Evolutionary conservation across 495 filamentous ascomycete species (phyloP), one percentile per base, ranked within the genome.

Genomic region (Hypoxylon intermedium): DNA sequence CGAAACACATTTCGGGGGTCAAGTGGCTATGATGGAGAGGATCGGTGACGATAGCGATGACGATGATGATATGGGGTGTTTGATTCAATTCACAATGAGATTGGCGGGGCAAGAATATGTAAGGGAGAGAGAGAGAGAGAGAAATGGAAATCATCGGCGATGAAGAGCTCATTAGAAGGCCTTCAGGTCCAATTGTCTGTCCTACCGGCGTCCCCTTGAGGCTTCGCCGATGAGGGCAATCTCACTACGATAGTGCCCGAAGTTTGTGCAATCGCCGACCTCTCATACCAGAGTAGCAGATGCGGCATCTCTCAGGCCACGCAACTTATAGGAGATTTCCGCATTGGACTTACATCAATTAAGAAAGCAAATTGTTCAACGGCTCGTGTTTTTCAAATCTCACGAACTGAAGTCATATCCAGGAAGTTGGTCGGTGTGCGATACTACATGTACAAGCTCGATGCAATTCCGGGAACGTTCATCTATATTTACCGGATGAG

Each of bases 1-100:
- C 56, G 63, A 68, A 72, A 61, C 75, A 78, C 75, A 78, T 77
- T 7, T 51, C 73, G 53, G 9, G 19, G 43, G 34, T 48, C 50
- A 51, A 9, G 28, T 21, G 37, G 5, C 9, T 51, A 20, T 6
- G 36, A 49, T 23, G 53, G 13, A 33, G 33, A 11, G 57, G 24
- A 15, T 34, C 26, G 40, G 5, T 26, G 19, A 41, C 33, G 31
- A 30, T 47, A 50, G n/a, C 47, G 21, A 7, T 36, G 20, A n/a
- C 9, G 33, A 21, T 52, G 37, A 24, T 55, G 40, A 38, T 30
- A 46, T 37, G 53, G 9, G 34, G 7, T 30, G 21, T 26, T 56
- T 33, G 41, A 52, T n/a, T n/a, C n/a, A n/a, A n/a, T n/a, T n/a
- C n/a, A 43, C n/a, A 24, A 40, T 57, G 12, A 16, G 13, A 34